A percentile compares a stretch with the other conserved stretches of the same genome.
These are phyloP conservation scores for Volutella citrinella DNA, from an alignment of 2,329 filamentous ascomycete species.

Conservation along the genomic window DNA sequence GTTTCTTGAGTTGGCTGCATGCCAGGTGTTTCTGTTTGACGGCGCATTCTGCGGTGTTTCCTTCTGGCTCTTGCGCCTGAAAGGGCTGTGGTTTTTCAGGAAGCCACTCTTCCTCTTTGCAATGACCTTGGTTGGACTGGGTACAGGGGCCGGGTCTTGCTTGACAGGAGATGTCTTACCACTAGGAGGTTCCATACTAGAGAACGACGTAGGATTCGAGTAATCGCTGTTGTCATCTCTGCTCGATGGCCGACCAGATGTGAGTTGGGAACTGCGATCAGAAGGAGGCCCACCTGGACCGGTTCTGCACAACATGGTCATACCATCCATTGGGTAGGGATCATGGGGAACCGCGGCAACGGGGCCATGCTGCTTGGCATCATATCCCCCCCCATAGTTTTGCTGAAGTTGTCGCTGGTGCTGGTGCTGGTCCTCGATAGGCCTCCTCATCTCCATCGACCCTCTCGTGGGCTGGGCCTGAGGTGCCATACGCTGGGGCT, in stretches of 20 bases:
- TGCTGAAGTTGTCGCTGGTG: conserved; percentile 18
- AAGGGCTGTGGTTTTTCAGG: conserved; percentile 90
- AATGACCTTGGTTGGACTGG: conserved; percentile 62
- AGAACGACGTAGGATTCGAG: conserved; percentile 84
- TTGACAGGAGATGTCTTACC: conserved; percentile 3
- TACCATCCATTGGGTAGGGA: conserved; percentile 89
- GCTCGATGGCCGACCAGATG: conserved; percentile 72
- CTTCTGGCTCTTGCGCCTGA: conserved; percentile 87
- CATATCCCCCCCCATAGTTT: conserved; percentile 36
- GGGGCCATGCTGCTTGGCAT: conserved; percentile 54
- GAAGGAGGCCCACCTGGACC: conserved; percentile 63
- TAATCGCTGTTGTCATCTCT: conserved; percentile 88
- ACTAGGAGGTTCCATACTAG: conserved; percentile 70
- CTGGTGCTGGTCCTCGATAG: conserved; percentile 23
- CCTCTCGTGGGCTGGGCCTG: conserved; percentile 12
- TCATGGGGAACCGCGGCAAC: conserved; percentile 79
- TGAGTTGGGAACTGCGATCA: conserved; percentile 50
- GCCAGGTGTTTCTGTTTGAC: conserved; percentile 60
- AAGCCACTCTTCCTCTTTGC: conserved; percentile 77
- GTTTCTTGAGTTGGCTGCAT: conserved; percentile 31
- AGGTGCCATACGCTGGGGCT: conserved; percentile 1
- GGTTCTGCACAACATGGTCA: conserved; percentile 93
- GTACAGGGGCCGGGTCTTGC: conserved; percentile 31
- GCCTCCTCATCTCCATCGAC: conserved; percentile 21
- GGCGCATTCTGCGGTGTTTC: conserved; percentile 46